These are phyloP conservation scores for Paramecium sexaurelia DNA, from an alignment of 73 alveolate genomes.

Conservation along the genomic window DNA sequence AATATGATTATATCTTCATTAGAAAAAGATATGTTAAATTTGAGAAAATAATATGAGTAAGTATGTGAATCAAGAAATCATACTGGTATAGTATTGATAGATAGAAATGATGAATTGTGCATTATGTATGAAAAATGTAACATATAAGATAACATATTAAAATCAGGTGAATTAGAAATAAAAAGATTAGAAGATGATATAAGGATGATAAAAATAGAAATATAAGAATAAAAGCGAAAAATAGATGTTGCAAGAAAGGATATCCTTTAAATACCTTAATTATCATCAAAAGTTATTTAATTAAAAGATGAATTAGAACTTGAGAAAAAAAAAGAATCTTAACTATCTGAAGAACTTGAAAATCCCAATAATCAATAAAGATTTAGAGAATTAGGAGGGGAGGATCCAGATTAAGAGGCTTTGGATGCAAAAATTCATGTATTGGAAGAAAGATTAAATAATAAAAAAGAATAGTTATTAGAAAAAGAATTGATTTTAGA, in stretches of 20 bases:
- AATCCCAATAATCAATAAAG: slow-evolving; percentile 92
- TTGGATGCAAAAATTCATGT: slow-evolving; percentile 94
- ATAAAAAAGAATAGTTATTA: slow-evolving; percentile 90
- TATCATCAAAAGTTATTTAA: slow-evolving; percentile 84
- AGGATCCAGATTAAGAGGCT: slow-evolving; percentile 96
- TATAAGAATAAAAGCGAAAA: slow-evolving; percentile 87
- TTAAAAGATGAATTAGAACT: slow-evolving; percentile 83
- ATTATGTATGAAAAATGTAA: slow-evolving; percentile 94
- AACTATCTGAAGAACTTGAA: slow-evolving; percentile 90
- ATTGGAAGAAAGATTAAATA: slow-evolving; percentile 93
- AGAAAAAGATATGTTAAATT: slow-evolving; percentile 94
- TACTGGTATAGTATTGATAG: slow-evolving; percentile 96
- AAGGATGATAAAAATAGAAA: slow-evolving; percentile 90
- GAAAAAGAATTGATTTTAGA: slow-evolving; percentile 96
- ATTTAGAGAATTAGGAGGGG: slow-evolving; percentile 94
- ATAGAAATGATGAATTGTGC: slow-evolving; percentile 97
- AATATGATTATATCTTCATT: slow-evolving; percentile 91
- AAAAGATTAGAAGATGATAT: slow-evolving; percentile 95
- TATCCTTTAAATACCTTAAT: slow-evolving; percentile 91
- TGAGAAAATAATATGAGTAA: slow-evolving; percentile 92
- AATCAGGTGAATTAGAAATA: slow-evolving; percentile 93
- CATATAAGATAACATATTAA: slow-evolving; percentile 90
- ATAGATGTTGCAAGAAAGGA: slow-evolving; percentile 92
- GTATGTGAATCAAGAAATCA: slow-evolving; percentile 96
- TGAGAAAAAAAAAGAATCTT: slow-evolving; percentile 65